These are phyloP conservation scores for Zygosaccharomyces pseudorouxii DNA, from an alignment of 805 yeast genomes.

Conservation along the genomic window DNA sequence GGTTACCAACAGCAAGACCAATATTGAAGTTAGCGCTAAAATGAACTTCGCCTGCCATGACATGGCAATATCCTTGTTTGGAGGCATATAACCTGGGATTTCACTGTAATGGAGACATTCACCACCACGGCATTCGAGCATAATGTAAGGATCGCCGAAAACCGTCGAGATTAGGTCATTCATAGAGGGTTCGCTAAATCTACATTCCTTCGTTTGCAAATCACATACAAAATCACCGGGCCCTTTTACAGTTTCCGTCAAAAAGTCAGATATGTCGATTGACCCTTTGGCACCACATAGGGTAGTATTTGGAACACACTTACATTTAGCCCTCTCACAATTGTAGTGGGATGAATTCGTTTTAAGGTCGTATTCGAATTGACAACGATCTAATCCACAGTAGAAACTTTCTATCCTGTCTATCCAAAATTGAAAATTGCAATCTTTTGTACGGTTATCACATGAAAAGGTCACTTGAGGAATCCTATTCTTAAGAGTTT, in stretches of 20 bases:
- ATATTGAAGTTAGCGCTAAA: conserved; percentile 37
- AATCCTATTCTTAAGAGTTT: conserved; percentile 68
- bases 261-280: conserved; percentile 88
- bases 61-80: conserved; percentile 38
- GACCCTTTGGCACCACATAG: conserved; percentile 93
- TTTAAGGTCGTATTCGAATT: conserved; percentile 56
- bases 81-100: conserved; percentile 82
- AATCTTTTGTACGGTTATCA: conserved; percentile 55
- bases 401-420: conserved; percentile 84
- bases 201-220: conserved; percentile 54
- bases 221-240: conserved; percentile 92
- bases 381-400: conserved; percentile 77
- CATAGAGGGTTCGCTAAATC: conserved; percentile 93
- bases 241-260: conserved; percentile 83
- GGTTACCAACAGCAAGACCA: conserved; percentile 33
- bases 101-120: conserved; percentile 92
- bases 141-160: conserved; percentile 91
- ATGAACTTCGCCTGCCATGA: conserved; percentile 42
- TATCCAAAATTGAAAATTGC: conserved; percentile 96
- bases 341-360: conserved; percentile 68
- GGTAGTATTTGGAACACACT: conserved; percentile 89
- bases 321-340: conserved; percentile 76
- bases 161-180: conserved; percentile 83
- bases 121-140: conserved; percentile 74
- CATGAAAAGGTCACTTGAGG: conserved; percentile 95